Percentiles rank a stretch among this genome's conserved stretches.
These are phyloP conservation scores for Alternaria sp. DNA, from an alignment of 2,329 filamentous ascomycete genomes.

Conservation along the genomic window DNA sequence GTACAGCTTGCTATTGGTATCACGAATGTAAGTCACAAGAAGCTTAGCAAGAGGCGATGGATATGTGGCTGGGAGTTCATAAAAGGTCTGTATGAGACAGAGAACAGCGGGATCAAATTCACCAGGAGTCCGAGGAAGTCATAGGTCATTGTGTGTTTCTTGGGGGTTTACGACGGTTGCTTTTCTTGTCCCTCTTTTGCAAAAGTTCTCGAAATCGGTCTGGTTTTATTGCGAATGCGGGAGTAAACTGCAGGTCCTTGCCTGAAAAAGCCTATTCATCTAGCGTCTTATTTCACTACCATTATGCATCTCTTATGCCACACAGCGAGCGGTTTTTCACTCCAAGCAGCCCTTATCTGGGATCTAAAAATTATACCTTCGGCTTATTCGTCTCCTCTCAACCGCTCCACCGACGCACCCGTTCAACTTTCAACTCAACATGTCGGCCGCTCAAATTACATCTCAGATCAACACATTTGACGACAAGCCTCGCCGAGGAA, in stretches of 20 bases:
- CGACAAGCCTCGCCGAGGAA: not conserved
- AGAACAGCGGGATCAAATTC: not conserved
- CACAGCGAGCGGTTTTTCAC: not conserved
- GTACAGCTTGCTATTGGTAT: not conserved
- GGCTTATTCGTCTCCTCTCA: not conserved
- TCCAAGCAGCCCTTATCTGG: not conserved
- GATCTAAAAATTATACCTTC: fast-evolving
- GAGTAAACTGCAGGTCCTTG: not conserved
- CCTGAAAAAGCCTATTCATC: not conserved
- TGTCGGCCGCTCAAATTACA: not conserved
- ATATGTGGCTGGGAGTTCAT: not conserved
- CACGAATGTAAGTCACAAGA: fast-evolving
- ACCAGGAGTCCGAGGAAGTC: not conserved
- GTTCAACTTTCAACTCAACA: not conserved
- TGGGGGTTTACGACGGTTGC: not conserved
- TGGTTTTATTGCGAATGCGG: not conserved
- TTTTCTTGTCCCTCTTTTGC: not conserved
- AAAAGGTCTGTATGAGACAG: not conserved
- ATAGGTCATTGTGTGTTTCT: too few relatives aligned
- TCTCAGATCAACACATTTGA: not conserved
- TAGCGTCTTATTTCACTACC: fast-evolving
- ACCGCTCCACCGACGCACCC: not conserved
- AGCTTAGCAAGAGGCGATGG: fast-evolving
- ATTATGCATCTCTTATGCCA: too few relatives aligned
- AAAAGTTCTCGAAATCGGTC: not conserved